phyloP scores from a whole-genome alignment of 257 asterid species.

The Phtheirospermum japonicum region DNA sequence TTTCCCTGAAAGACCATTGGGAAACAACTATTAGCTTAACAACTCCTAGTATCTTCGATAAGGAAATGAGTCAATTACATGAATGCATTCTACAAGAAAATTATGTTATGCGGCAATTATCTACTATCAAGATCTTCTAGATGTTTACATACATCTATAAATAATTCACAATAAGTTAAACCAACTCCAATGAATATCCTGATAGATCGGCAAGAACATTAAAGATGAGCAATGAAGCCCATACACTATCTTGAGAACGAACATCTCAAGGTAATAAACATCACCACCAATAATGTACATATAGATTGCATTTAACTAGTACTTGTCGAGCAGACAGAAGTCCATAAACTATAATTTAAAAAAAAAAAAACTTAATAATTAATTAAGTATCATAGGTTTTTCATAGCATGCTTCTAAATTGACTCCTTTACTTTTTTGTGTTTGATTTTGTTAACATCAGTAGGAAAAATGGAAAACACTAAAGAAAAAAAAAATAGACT shows the following conservation, averaged over 20 bases:
- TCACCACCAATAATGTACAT: not conserved
- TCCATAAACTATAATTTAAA: conserved; percentile 1
- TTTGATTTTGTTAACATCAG: not conserved
- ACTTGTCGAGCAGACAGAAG: conserved; percentile 1
- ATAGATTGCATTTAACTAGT: conserved; percentile 13
- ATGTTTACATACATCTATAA: conserved; percentile 11
- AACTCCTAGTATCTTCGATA: conserved; percentile 16
- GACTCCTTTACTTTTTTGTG: not conserved
- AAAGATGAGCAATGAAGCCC: conserved; percentile 7
- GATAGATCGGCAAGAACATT: conserved; percentile 19
- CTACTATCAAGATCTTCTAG: conserved; percentile 11
- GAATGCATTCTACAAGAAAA: not conserved
- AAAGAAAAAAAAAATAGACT: conserved; percentile 22
- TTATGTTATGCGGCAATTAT: not conserved
- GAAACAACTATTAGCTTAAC: conserved; percentile 23
- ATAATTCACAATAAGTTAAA: conserved; percentile 9
- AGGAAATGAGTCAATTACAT: conserved; percentile 3
- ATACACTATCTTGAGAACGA: conserved; percentile 10
- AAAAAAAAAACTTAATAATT: too few relatives aligned
- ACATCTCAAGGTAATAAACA: not conserved
- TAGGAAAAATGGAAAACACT: conserved; percentile 16
- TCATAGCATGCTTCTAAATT: conserved; percentile 8
- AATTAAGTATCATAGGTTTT: too few relatives aligned
- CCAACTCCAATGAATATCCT: conserved; percentile 6
- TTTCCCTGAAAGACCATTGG: conserved; percentile 61